Base-by-base conservation (phyloP, 192 early-diverging fungal species). In the Coemansia sp. region DNA sequence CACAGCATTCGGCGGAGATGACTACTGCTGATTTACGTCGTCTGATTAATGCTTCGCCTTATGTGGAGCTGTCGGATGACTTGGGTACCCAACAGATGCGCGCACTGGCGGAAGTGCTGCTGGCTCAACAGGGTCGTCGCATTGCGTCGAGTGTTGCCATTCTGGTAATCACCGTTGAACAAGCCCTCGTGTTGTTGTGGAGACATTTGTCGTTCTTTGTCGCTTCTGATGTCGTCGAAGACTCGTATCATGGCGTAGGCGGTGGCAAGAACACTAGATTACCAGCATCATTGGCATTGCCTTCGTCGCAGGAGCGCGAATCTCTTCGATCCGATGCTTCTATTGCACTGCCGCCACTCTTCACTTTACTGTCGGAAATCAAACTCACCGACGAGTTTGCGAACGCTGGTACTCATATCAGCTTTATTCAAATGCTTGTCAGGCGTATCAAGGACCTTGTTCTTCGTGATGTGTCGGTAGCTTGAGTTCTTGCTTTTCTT, bases 111-210 rank as follows among this genome's bases (percentile, higher is more conserved):
- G 47, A 67, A n/a, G 72, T 67, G 22, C 56, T 73, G 49, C 49
- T 84, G 22, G 41, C 66, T 24, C 74, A 77, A 54, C 74, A 72
- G 58, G 68, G 50, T 2, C 38, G 82, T 69, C 63, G 82, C 22
- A 74, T 82, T 6, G 49, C 24, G 7, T 80, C 82, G 21, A 62
- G 78, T 50, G 50, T 64, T 6, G 65, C 68, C 0, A 81, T 83
- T 52, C 69, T 83, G 67, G 83, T 81, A 54, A 53, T 79, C 7
- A 56, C 74, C n/a, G 58, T 86, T 8, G 84, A 88, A 67, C 81
- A 84, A 56, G 76, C 85, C 0, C 67, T 90, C 31, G 82, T 89
- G 32, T 71, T 92, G 67, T 61, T 90, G 56, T 92, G 90, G 90
- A 82, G 88, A 4, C 90, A 92, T 63, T 68, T 92, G 57, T 81